Percentiles rank a stretch among this genome's conserved stretches.
Evolutionary conservation across 2,329 filamentous ascomycete species (phyloP).

Genomic region (Cadophora malorum): DNA sequence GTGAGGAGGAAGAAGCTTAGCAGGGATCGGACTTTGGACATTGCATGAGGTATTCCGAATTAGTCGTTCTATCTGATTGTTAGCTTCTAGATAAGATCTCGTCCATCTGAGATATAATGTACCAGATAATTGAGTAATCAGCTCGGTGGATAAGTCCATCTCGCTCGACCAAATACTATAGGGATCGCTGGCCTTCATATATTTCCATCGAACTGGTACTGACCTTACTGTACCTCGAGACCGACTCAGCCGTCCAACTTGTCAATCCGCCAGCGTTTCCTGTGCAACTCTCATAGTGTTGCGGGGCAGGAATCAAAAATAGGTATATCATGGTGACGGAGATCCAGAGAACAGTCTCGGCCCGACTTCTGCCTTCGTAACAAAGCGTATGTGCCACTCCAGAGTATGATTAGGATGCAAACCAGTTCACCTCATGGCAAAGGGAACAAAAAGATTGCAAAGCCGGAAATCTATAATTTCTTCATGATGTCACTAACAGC

Average conservation of each 20-base stretch:
- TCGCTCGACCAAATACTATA: background rate
- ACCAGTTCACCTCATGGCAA: background rate
- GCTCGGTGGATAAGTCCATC: background rate
- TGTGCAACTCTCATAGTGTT: background rate
- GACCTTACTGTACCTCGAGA: background rate
- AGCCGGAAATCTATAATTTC: constrained; percentile 33
- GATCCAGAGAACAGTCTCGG: background rate
- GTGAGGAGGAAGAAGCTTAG: background rate
- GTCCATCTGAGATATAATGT: background rate
- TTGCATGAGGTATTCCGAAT: background rate
- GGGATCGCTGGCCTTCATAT: background rate
- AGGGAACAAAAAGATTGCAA: background rate
- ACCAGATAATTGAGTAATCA: background rate
- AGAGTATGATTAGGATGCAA: background rate
- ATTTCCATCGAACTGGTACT: background rate
- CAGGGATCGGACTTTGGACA: background rate
- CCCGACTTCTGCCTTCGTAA: background rate
- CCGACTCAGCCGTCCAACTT: background rate
- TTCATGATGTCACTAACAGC: constrained; percentile 71
- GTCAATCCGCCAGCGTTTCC: background rate
- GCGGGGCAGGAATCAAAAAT: background rate
- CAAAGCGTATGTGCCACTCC: background rate
- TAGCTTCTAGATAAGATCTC: background rate
- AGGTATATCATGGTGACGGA: background rate
- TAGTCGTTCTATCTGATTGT: background rate